Evolutionary conservation across 768 basidiomycete species (phyloP), one percentile per base, ranked within the genome.

Genomic region (Rickenella mellea): DNA sequence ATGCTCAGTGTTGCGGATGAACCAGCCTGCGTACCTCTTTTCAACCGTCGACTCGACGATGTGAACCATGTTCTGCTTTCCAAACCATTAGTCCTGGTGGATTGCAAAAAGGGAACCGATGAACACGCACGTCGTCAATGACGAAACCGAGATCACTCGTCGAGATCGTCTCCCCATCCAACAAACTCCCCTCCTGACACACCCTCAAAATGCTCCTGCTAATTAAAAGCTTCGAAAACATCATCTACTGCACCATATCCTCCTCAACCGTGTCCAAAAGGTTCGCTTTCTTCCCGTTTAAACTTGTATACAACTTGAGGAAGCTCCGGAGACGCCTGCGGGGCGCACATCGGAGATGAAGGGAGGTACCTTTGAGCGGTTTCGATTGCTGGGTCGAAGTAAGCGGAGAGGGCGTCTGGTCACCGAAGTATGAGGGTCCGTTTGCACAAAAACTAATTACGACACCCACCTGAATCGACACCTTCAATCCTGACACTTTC

Each of bases 111-210:
- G 21, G 17, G 11, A 28, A 22, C 12, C 8, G 32, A 14, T 30
- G 45, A 32, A 15, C 7, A 65, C 79, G 53, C 51, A 91, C 93
- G 68, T 91, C 86, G 48, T 92, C 81, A 52, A 98, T 93, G 43
- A 86, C 83, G 55, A 98, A 99, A 62, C 94, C 93, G 55, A 98
- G 62, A 64, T 98, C 94, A 62, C 88, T 92, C 36, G 86, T 91
- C 19, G 83, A 80, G 55, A 89, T 83, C 55, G 76, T 80, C 56
- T 91, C 78, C 1, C 94, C 94, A 47, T 85, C 84, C 46, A 98
- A 67, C 27, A 96, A 60, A n/a, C n/a, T n/a, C n/a, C 41, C 81
- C 69, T n/a, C n/a, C n/a, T n/a, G n/a, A n/a, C n/a, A n/a, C n/a
- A n/a, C n/a, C n/a, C 14, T 70, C 69, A 1, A 52, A 45, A 44